phyloP scores from a whole-genome alignment of 169 alveolate species.

The Cryptosporidium ryanae region DNA sequence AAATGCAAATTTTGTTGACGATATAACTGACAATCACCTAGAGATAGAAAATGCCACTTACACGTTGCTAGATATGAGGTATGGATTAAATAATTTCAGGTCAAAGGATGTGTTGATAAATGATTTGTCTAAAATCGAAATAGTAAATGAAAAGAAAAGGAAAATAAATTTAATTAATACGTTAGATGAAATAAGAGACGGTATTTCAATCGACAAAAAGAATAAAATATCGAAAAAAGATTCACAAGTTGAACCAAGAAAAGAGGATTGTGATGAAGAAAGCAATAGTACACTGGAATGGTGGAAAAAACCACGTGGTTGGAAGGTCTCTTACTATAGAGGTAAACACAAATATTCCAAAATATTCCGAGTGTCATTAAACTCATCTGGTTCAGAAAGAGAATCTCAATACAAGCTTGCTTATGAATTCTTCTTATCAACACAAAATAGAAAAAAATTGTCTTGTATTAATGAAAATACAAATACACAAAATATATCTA shows the following conservation, averaged over 20 bases:
- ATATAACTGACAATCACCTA: neutral
- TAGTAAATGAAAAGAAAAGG: neutral
- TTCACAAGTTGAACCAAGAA: slow-evolving; percentile 5
- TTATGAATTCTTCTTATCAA: slow-evolving; percentile 28
- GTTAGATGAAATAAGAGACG: neutral
- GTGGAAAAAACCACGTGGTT: slow-evolving; percentile 74
- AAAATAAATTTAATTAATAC: neutral
- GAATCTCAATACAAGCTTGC: slow-evolving; percentile 64
- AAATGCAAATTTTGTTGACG: neutral
- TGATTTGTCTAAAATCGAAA: neutral
- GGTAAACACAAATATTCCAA: slow-evolving; percentile 31
- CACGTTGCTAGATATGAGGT: slow-evolving; percentile 48
- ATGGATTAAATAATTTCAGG: slow-evolving; percentile 14
- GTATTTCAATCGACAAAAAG: neutral
- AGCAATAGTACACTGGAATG: slow-evolving; percentile 37
- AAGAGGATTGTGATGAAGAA: neutral
- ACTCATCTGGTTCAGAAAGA: slow-evolving; percentile 23
- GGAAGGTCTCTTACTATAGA: slow-evolving; percentile 60
- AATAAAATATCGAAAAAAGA: neutral
- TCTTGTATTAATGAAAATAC: neutral
- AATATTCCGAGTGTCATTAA: slow-evolving; percentile 30
- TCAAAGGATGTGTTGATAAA: slow-evolving; percentile 9
- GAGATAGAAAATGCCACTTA: slow-evolving; percentile 28
- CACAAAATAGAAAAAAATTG: neutral
- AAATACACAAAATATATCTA: neutral